phyloP scores from a whole-genome alignment of 768 basidiomycete genomes.

The Lentinula lateritia region DNA sequence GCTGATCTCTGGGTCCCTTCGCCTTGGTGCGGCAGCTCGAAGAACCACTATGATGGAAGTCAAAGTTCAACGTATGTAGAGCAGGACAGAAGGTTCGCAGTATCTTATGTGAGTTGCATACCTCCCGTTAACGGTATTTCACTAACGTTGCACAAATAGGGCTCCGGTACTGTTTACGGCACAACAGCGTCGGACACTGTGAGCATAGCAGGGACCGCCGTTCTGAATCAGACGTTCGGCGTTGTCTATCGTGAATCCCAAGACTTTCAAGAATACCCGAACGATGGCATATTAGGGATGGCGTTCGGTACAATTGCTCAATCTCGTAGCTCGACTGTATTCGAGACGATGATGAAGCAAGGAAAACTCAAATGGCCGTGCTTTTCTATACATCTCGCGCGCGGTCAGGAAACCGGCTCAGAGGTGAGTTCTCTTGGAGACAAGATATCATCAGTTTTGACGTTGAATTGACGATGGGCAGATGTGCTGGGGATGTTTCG shows the following conservation, averaged over 20 bases:
- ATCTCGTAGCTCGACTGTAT: conserved; percentile 45
- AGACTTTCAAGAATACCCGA: conserved; percentile 47
- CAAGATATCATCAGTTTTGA: conserved; percentile 8
- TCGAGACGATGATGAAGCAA: conserved; percentile 52
- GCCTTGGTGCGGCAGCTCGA: conserved; percentile 27
- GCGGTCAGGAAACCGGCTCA: conserved; percentile 34
- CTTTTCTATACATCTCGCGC: conserved; percentile 58
- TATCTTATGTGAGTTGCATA: conserved; percentile 37
- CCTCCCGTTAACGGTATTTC: neutral
- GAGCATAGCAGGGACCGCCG: conserved; percentile 35
- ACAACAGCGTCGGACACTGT: conserved; percentile 46
- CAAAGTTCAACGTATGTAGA: conserved; percentile 37
- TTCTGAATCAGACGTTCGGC: conserved; percentile 51
- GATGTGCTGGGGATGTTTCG: conserved; percentile 21
- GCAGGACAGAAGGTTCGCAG: conserved; percentile 24
- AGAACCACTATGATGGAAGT: conserved; percentile 29
- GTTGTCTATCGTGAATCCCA: conserved; percentile 39
- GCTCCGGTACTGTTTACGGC: conserved; percentile 48
- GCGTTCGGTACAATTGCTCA: conserved; percentile 54
- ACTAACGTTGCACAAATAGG: conserved; percentile 27
- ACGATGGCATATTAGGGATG: conserved; percentile 55
- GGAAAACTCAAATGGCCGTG: conserved; percentile 34
- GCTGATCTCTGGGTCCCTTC: conserved; percentile 57
- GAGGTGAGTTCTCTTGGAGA: conserved; percentile 29
- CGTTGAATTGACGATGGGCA: conserved; percentile 22